Conservation (phyloP, 2,329 filamentous ascomycete species). For the Pseudogymnoascus verrucosus region DNA sequence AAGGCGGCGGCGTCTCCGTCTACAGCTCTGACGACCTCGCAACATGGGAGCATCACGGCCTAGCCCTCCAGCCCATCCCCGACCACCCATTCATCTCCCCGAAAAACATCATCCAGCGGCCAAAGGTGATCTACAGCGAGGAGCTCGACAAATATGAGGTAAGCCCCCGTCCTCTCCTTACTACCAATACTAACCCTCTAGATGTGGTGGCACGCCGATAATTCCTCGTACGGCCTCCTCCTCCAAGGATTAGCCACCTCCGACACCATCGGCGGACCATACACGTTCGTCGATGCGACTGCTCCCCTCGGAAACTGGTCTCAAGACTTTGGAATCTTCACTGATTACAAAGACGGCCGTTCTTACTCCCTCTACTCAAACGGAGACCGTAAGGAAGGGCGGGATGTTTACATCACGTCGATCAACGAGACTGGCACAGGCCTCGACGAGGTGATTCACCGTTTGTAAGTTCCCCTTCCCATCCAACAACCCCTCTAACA, state of each 20-base stretch:
- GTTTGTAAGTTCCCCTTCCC: conserved; percentile 30
- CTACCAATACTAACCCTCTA: conserved; percentile 15
- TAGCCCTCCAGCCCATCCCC: conserved; percentile 47
- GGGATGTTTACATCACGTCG: conserved; percentile 48
- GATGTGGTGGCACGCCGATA: conserved; percentile 56
- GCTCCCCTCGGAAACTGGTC: conserved; percentile 54
- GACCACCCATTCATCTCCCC: conserved; percentile 48
- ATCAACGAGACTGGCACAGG: conserved; percentile 45
- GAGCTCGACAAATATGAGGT: conserved; percentile 48
- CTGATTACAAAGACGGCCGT: conserved; percentile 48
- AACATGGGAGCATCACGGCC: conserved; percentile 49
- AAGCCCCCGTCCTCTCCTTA: conserved; percentile 14
- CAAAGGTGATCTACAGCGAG: conserved; percentile 53
- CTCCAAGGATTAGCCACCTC: conserved; percentile 49
- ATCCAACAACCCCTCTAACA: background rate
- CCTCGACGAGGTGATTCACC: conserved; percentile 43
- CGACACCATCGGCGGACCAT: conserved; percentile 35
- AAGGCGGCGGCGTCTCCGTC: conserved; percentile 52
- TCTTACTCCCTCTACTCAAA: conserved; percentile 53
- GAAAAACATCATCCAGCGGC: conserved; percentile 50
- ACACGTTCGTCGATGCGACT: conserved; percentile 39
- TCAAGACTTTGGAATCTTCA: conserved; percentile 54
- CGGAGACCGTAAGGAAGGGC: conserved; percentile 44
- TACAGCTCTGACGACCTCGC: conserved; percentile 54
- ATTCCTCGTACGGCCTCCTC: conserved; percentile 46